Base-by-base conservation (phyloP, 371 early-diverging fungal genomes). In the Paramicrosporidium saccamoebae region DNA sequence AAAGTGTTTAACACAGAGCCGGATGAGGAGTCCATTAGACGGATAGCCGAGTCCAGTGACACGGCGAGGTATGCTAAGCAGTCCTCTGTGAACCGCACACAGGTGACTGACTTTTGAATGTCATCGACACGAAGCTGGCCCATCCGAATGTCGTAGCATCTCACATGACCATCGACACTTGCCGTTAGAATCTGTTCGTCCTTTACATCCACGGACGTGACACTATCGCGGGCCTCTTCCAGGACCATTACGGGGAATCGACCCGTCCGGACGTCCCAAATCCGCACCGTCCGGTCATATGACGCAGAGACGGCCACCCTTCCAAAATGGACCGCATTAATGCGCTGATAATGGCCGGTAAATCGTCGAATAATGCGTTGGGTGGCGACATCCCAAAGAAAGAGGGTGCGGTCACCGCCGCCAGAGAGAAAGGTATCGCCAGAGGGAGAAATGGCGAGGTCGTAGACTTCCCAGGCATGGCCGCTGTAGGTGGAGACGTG, bases 341-440 rank as follows among this genome's bases (percentile, higher is more conserved):
- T 52, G 16, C 73, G 50, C 50, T 74, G 73, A 31, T 50, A 44
- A 28, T 88, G 90, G 2, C 72, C 79, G 1, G 61, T 37, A 32
- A 62, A 72, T 21, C 65, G 42, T 18, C 69, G 42, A n/a, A 64
- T 39, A 4, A 65, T 44, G 22, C 42, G 45, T 6, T 72, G 73
- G 0, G 65, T 55, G 9, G 50, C 35, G 2, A 84, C 69, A 35
- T 86, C 84, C 78, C 79, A 82, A 6, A 73, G 29, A 20, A 66
- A 49, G 8, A 73, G 68, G 2, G 58, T 31, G 17, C 63, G 58
- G 36, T 82, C 84, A 3, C 52, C 66, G 21, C 75, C 71, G 23
- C 71, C 62, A 20, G 77, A 67, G 4, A 63, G 68, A 34, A 84
- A 60, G n/a, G n/a, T n/a, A n/a, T n/a, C n/a, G n/a, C n/a, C n/a